Evolutionary conservation across 2,329 filamentous ascomycete species (phyloP).

Genomic region (Metarhizium humberi): DNA sequence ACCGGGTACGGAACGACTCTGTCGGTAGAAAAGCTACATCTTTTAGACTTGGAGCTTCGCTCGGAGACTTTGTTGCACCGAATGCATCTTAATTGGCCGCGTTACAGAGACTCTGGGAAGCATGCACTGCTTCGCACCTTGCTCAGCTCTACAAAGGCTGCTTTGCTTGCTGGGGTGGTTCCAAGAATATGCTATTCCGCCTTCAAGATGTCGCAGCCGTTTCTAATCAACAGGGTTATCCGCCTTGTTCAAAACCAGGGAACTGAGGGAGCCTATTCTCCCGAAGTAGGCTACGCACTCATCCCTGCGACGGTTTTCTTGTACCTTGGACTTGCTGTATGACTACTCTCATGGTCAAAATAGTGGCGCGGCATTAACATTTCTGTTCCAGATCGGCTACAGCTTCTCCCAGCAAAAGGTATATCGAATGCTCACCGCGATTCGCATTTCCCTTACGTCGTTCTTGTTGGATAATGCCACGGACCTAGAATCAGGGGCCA

Average conservation of each 20-base stretch:
- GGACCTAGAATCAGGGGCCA: conserved; percentile 13
- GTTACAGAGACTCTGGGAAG: background rate
- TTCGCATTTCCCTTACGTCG: conserved; percentile 19
- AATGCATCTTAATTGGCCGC: background rate
- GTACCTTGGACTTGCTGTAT: conserved; percentile 10
- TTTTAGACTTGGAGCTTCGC: background rate
- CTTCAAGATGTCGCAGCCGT: conserved; percentile 15
- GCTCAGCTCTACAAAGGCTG: background rate
- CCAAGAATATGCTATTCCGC: conserved; percentile 10
- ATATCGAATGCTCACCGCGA: conserved; percentile 19
- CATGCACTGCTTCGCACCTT: background rate
- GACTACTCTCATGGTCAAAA: background rate
- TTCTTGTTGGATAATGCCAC: conserved; percentile 17
- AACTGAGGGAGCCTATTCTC: background rate
- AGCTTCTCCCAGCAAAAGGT: conserved; percentile 16
- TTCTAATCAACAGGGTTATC: conserved; percentile 9
- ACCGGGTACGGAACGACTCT: background rate
- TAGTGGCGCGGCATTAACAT: background rate
- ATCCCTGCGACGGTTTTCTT: conserved; percentile 11
- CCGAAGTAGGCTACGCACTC: conserved; percentile 9
- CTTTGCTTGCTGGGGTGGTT: background rate
- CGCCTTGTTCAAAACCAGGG: background rate
- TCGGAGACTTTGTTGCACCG: background rate
- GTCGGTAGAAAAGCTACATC: background rate
- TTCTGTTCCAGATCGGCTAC: conserved; percentile 5